A percentile compares a stretch with the other conserved stretches of the same genome.
Evolutionary conservation across 75 land plant genomes (phyloP).

Genomic region (Pinus albicaulis): DNA sequence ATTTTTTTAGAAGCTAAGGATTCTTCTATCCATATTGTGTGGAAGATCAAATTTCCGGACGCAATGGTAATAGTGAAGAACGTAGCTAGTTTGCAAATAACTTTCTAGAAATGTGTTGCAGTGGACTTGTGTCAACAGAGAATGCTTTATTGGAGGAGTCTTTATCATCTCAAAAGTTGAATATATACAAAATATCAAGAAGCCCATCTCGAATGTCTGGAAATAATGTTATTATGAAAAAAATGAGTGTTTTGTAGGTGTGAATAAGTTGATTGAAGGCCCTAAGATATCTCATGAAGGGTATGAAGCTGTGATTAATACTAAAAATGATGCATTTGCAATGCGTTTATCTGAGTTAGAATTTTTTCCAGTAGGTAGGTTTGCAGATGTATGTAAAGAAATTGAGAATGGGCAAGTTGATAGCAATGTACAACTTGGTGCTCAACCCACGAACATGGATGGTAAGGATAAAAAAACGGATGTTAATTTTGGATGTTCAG

Average conservation of each 20-base stretch:
- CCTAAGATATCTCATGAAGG: background rate
- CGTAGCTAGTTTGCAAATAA: slow-evolving; percentile 64
- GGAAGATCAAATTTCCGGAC: slow-evolving; percentile 7
- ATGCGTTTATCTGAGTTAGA: slow-evolving; percentile 6
- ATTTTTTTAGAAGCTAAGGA: background rate
- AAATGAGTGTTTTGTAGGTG: slow-evolving; percentile 14
- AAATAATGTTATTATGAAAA: slow-evolving; percentile 13
- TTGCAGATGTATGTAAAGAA: background rate
- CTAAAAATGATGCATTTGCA: background rate
- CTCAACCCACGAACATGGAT: background rate
- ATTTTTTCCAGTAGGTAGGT: background rate
- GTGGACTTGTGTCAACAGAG: slow-evolving; percentile 23
- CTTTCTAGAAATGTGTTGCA: slow-evolving; percentile 76
- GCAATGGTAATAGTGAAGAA: slow-evolving; percentile 10
- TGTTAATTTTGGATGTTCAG: slow-evolving; percentile 2
- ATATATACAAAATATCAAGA: slow-evolving; percentile 32
- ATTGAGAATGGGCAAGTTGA: background rate
- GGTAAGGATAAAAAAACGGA: background rate
- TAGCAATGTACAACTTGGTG: slow-evolving; percentile 2
- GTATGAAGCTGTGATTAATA: background rate
- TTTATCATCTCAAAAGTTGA: slow-evolving; percentile 7
- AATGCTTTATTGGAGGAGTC: slow-evolving; percentile 1
- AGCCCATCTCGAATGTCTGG: slow-evolving; percentile 25
- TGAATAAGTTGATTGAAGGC: background rate
- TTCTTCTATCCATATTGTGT: background rate